phyloP scores from a whole-genome alignment of 2,329 filamentous ascomycete species.

The Calonectria pseudoturangicola region DNA sequence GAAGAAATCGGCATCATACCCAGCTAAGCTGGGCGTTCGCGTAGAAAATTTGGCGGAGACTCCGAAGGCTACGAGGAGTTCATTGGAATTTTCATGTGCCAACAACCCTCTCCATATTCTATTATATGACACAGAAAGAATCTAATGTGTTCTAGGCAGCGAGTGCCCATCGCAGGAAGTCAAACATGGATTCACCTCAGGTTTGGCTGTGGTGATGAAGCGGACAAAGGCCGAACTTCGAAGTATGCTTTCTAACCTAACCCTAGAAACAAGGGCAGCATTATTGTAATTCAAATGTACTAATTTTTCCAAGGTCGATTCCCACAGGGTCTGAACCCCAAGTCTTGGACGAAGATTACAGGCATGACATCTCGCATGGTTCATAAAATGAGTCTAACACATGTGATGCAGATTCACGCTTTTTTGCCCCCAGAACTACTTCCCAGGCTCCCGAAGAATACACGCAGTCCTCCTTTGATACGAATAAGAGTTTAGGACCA shows the following conservation, averaged over 20 bases:
- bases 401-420: conserved; percentile 18
- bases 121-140: no score
- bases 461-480: background rate
- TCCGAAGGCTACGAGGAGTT: background rate
- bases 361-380: background rate
- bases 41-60: background rate
- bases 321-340: conserved; percentile 19
- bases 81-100: background rate
- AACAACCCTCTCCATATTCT: background rate
- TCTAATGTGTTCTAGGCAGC: background rate
- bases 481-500: background rate
- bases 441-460: background rate
- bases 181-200: background rate
- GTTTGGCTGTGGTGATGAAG: conserved; percentile 30
- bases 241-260: conserved; percentile 13
- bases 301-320: conserved; percentile 30
- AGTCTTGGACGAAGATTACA: conserved; percentile 35
- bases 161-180: background rate
- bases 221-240: conserved; percentile 38
- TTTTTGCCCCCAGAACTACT: conserved; percentile 27
- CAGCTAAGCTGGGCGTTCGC: conserved; percentile 10
- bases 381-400: background rate
- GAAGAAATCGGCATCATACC: conserved; percentile 37
- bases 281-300: background rate
- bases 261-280: background rate